These are phyloP conservation scores for Lactarius trivialis DNA, from an alignment of 768 basidiomycete species.

Conservation along the genomic window DNA sequence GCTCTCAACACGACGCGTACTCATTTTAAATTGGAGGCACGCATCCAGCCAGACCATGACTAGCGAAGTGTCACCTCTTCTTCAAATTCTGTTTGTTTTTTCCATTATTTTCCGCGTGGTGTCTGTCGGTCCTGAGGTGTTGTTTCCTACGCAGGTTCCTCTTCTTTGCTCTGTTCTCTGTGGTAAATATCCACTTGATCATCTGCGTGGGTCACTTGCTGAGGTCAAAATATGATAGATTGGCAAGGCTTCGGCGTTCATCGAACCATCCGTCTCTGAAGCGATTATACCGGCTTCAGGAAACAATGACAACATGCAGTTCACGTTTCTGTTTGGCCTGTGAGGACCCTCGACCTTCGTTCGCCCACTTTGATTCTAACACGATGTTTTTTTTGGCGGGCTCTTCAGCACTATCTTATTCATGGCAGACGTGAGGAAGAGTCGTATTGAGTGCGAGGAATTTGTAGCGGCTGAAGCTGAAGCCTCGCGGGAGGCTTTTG, in stretches of 20 bases:
- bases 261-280: slow-evolving; percentile 67
- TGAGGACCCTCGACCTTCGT: slow-evolving; percentile 30
- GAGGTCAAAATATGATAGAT: slow-evolving; percentile 34
- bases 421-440: slow-evolving; percentile 59
- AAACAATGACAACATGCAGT: slow-evolving; percentile 70
- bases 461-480: too few species aligned
- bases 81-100: slow-evolving; percentile 56
- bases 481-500: slow-evolving; percentile 36
- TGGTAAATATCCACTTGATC: slow-evolving; percentile 35
- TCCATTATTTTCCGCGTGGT: background rate
- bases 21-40: slow-evolving; percentile 37
- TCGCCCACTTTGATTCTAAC: background rate
- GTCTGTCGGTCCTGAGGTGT: slow-evolving; percentile 1
- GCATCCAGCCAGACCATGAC: slow-evolving; percentile 82
- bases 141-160: slow-evolving; percentile 42
- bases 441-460: too few species aligned
- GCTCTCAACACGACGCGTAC: background rate
- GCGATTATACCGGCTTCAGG: slow-evolving; percentile 64
- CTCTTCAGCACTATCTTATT: slow-evolving; percentile 49
- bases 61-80: slow-evolving; percentile 64
- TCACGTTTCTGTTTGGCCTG: slow-evolving; percentile 66
- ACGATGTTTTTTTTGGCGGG: slow-evolving; percentile 35
- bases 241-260: slow-evolving; percentile 74
- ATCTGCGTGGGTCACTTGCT: too few species aligned
- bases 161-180: slow-evolving; percentile 66